Evolutionary conservation across 2,329 filamentous ascomycete species (phyloP), one percentile per base, ranked within the genome.

Genomic region (Orbilia blumenaviensis): DNA sequence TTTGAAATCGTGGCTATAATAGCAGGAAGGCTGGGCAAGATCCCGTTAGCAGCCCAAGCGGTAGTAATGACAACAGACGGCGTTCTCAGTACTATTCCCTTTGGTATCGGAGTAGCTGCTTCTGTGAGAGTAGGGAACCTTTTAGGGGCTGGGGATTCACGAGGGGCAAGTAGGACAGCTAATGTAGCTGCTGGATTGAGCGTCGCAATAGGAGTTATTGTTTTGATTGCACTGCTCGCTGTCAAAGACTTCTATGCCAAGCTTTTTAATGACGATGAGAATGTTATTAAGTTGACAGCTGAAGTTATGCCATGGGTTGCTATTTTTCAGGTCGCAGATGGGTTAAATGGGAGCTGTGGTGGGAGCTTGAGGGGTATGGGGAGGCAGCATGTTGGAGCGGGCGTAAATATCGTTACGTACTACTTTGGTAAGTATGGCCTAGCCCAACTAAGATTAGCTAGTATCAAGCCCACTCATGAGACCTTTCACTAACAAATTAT

Each of bases 1-100:
- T 96, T 96, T 80, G 93, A 96, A 83, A 94, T 96, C 78, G 92
- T 96, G 1, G 92, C 92, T 0, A 87, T 96, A 0, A 92, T 91
- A 1, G 92, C 93, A 3, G 93, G 93, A 0, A 87, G 90, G 36
- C 87, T 96, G 0, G 93, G 93, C 2, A 94, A 91, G 0, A 87
- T 93, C 34, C 87, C 92, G 0, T 86, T 96, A 0, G 93, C 93
- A 0, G 91, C 93, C 0, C 93, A 96, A 82, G 91, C 89, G 54
- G 92, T 96, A 21, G 93, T 96, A 81, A 96, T 96, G 92, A 96
- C 92, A 0, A 89, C 91, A 0, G 92, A 96, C 81, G 92, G 94
- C 81, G 78, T 80, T 12, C 74, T 80, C 3, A 83, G 89, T 81
- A 96, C 93, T 0, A 91, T 96, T 48, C 93, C 93, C 0, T 96